Evolutionary conservation across 2,329 filamentous ascomycete genomes (phyloP).

Genomic region (Aspergillus cejpii): DNA sequence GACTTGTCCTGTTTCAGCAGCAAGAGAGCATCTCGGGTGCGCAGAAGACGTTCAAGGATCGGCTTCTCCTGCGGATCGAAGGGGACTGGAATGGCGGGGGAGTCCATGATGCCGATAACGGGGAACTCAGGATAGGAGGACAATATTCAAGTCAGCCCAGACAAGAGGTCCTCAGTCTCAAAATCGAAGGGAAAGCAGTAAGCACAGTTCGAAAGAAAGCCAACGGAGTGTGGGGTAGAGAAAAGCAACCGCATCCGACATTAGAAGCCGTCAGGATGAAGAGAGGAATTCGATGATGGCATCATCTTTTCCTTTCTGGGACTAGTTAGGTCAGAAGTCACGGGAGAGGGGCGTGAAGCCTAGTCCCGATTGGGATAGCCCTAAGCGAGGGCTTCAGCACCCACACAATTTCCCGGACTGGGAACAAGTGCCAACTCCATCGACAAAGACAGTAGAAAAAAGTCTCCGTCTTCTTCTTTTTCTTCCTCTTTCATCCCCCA

Average conservation of each 20-base stretch:
- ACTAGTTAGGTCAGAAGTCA: conserved; percentile 19
- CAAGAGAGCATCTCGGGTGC: conserved; percentile 54
- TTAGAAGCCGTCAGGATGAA: conserved; percentile 5
- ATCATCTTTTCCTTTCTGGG: conserved; percentile 17
- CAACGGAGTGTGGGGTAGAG: background rate
- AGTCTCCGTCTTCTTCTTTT: conserved; percentile 26
- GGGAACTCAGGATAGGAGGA: background rate
- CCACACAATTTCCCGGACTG: conserved; percentile 31
- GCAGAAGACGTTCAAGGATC: conserved; percentile 55
- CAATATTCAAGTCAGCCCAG: too few relatives aligned
- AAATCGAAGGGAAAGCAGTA: too few relatives aligned
- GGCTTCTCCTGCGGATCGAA: conserved; percentile 59
- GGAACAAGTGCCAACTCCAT: conserved; percentile 15
- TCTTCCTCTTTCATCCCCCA: conserved; percentile 27
- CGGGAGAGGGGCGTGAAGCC: conserved; percentile 11
- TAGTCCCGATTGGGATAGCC: conserved; percentile 26
- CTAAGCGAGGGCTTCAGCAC: conserved; percentile 40
- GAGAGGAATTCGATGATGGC: conserved; percentile 21
- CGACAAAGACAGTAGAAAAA: conserved; percentile 10
- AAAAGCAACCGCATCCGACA: background rate
- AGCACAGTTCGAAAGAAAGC: background rate
- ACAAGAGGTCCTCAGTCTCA: too few relatives aligned
- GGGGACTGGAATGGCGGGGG: conserved; percentile 53
- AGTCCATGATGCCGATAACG: conserved; percentile 45
- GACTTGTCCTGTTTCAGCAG: conserved; percentile 59